Percentiles rank a stretch among this genome's conserved stretches.
Conservation (phyloP, 352 stramenopile genomes). For the Peronospora belbahrii region DNA sequence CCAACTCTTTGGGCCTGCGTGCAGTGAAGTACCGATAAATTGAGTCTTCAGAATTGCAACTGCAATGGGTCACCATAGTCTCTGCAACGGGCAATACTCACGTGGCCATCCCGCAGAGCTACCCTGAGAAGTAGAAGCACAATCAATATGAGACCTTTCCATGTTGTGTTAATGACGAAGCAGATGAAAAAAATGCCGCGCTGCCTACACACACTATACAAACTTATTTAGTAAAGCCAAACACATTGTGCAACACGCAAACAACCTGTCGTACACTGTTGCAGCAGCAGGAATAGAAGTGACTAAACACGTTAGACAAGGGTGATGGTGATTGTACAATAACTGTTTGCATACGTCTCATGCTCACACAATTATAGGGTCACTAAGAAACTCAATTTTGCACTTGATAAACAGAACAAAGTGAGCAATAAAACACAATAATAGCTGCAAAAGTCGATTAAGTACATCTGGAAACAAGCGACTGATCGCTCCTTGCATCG, state of each 20-base stretch:
- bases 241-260: no score
- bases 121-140: conserved; percentile 40
- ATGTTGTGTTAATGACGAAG: conserved; percentile 62
- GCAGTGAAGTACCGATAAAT: conserved; percentile 34
- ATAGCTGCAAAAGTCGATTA: conserved; percentile 45
- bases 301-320: conserved; percentile 59
- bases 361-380: conserved; percentile 57
- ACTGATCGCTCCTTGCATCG: conserved; percentile 25
- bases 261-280: conserved; percentile 35
- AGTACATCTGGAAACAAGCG: conserved; percentile 68
- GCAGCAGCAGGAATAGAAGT: conserved; percentile 28
- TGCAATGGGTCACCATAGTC: conserved; percentile 64
- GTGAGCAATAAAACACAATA: conserved; percentile 40
- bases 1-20: conserved; percentile 48
- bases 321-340: conserved; percentile 54
- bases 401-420: conserved; percentile 72
- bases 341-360: conserved; percentile 69
- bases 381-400: conserved; percentile 66
- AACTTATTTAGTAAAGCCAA: neutral
- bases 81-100: conserved; percentile 42
- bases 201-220: conserved; percentile 11
- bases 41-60: conserved; percentile 53
- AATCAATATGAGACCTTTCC: conserved; percentile 41
- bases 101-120: conserved; percentile 25
- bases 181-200: conserved; percentile 71